A percentile compares a stretch with the other conserved stretches of the same genome.
Conservation (phyloP, 345 rosid species). For the Excoecaria cochinchinensis region DNA sequence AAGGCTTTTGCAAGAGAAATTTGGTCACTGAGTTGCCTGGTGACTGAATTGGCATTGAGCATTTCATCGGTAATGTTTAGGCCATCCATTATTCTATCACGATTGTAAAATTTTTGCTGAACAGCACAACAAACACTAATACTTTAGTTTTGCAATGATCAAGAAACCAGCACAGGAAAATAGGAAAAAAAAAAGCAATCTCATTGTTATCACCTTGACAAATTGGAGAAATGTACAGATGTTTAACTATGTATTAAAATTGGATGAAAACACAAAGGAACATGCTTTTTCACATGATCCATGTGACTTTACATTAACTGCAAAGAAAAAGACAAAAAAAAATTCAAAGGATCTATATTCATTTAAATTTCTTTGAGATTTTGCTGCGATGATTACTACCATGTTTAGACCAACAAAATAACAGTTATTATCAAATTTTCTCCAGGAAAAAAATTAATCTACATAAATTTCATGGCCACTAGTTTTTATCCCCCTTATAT, state of each 20-base stretch:
- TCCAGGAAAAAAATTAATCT: not conserved
- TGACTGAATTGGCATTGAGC: conserved; percentile 66
- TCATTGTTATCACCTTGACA: not conserved
- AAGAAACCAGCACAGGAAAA: not conserved
- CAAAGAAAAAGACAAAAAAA: too few species aligned
- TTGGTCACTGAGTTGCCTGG: conserved; percentile 86
- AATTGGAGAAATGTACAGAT: not conserved
- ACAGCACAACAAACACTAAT: not conserved
- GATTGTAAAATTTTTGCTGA: conserved; percentile 49
- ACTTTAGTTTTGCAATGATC: not conserved
- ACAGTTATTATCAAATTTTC: not conserved
- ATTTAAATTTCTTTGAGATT: not conserved
- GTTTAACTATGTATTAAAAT: not conserved
- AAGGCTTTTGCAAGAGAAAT: conserved; percentile 88
- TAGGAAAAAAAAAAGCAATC: not conserved
- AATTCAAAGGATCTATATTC: not conserved
- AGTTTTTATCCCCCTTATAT: not conserved
- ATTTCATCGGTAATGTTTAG: conserved; percentile 82
- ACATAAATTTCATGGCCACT: not conserved
- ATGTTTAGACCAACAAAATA: not conserved
- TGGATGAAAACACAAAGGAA: not conserved
- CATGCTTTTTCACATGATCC: not conserved
- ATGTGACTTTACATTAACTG: not conserved
- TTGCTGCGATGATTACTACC: not conserved
- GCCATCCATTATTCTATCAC: conserved; percentile 55